A percentile compares a stretch with the other conserved stretches of the same genome.
phyloP scores from a whole-genome alignment of 805 yeast genomes.

The Naumovozyma dairenensis region DNA sequence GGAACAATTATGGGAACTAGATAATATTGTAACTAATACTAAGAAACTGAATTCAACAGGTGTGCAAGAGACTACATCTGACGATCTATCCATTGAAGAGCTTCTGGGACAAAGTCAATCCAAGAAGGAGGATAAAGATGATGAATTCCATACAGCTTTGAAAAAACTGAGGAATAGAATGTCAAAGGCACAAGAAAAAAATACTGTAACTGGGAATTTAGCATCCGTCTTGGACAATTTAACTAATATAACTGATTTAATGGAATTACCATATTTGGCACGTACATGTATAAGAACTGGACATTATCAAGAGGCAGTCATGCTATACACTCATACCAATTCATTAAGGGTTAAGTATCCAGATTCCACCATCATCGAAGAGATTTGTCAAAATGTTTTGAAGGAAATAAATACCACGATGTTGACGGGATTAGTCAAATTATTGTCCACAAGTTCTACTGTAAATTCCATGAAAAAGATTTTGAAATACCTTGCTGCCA shows the following conservation, averaged over 20 bases:
- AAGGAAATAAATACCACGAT: constrained; percentile 38
- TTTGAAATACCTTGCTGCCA: constrained; percentile 61
- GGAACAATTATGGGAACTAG: constrained; percentile 26
- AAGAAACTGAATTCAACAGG: background rate
- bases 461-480: constrained; percentile 74
- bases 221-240: constrained; percentile 46
- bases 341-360: constrained; percentile 65
- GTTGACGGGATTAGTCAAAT: constrained; percentile 59
- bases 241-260: constrained; percentile 62
- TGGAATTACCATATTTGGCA: constrained; percentile 77
- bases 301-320: constrained; percentile 81
- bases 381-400: constrained; percentile 16
- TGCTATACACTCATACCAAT: constrained; percentile 64
- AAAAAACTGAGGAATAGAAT: constrained; percentile 16
- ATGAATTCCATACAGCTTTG: constrained; percentile 26
- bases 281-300: constrained; percentile 79
- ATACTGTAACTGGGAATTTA: constrained; percentile 12
- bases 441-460: constrained; percentile 66
- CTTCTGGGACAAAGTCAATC: constrained; percentile 14
- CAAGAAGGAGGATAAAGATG: constrained; percentile 11
- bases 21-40: constrained; percentile 13
- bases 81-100: constrained; percentile 7
- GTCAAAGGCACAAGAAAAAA: constrained; percentile 7
- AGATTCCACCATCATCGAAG: constrained; percentile 23
- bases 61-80: constrained; percentile 1